Evolutionary conservation across 1,284 basidiomycete genomes (phyloP).

Genomic region (Ceratobasidium sp.): DNA sequence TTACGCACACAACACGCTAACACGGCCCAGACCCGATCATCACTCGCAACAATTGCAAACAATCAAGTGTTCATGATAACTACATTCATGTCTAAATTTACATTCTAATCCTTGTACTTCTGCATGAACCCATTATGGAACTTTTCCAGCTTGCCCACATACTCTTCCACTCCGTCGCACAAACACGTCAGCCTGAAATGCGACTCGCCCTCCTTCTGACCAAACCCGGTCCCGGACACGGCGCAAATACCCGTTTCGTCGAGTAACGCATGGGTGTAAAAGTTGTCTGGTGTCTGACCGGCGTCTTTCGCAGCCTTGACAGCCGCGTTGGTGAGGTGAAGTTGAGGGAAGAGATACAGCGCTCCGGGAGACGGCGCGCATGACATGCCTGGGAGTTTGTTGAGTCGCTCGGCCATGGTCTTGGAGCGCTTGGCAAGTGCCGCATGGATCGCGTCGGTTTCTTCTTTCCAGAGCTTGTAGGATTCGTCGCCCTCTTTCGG

Average conservation of each 20-base stretch:
- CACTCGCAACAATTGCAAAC: too few species aligned
- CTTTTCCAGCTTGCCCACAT: conserved; percentile 79
- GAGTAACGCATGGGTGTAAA: conserved; percentile 83
- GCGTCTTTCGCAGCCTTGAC: conserved; percentile 71
- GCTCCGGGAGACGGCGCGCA: conserved; percentile 91
- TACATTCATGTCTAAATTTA: too few species aligned
- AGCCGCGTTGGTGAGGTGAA: conserved; percentile 74
- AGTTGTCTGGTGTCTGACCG: conserved; percentile 83
- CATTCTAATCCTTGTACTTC: conserved; percentile 61
- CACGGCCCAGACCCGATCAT: too few species aligned
- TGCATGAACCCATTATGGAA: conserved; percentile 83
- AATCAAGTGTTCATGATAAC: too few species aligned
- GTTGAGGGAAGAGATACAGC: conserved; percentile 83
- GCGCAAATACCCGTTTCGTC: conserved; percentile 93
- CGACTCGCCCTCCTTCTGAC: conserved; percentile 84
- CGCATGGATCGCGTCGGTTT: conserved; percentile 79
- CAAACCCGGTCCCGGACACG: conserved; percentile 90
- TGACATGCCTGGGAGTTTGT: conserved; percentile 77
- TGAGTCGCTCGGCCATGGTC: conserved; percentile 78
- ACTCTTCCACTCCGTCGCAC: conserved; percentile 89
- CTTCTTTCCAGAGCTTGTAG: conserved; percentile 78
- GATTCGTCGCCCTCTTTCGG: conserved; percentile 76
- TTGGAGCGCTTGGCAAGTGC: conserved; percentile 74
- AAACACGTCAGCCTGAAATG: conserved; percentile 89
- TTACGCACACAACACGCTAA: too few species aligned